Percentiles rank a stretch among this genome's conserved stretches.
Evolutionary conservation across 257 asterid species (phyloP).

Genomic region (Thymus mandschuricus): DNA sequence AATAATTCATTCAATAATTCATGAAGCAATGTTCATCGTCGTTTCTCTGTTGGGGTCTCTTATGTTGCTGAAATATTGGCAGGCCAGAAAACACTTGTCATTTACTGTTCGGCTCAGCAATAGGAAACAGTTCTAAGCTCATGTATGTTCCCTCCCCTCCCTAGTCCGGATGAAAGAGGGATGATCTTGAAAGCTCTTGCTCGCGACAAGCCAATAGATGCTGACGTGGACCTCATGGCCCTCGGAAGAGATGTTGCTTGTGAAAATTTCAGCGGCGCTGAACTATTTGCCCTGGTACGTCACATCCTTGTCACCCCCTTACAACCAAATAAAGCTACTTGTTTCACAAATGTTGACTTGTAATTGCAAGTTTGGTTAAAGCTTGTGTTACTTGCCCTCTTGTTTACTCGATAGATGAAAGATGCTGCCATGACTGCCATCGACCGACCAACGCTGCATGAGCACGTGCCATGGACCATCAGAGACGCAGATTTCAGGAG

Average conservation of each 20-base stretch:
- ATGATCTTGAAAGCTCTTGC: slow-evolving; percentile 70
- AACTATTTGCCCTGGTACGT: too few species aligned
- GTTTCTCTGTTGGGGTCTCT: not conserved
- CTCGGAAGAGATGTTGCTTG: slow-evolving; percentile 60
- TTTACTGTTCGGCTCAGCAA: not conserved
- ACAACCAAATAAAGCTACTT: not conserved
- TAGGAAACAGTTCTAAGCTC: not conserved
- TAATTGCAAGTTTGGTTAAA: too few species aligned
- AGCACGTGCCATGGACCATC: slow-evolving; percentile 38
- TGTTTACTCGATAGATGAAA: slow-evolving; percentile 39
- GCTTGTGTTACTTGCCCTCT: not conserved
- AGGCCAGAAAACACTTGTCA: not conserved
- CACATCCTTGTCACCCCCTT: too few species aligned
- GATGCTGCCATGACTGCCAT: slow-evolving; percentile 60
- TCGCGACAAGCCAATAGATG: slow-evolving; percentile 58
- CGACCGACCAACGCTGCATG: slow-evolving; percentile 36
- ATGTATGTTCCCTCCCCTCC: slow-evolving; percentile 57
- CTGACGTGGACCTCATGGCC: slow-evolving; percentile 64
- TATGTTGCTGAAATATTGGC: not conserved
- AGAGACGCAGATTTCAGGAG: slow-evolving; percentile 50
- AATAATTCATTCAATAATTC: not conserved
- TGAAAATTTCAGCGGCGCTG: not conserved
- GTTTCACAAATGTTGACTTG: not conserved
- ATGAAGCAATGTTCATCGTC: not conserved
- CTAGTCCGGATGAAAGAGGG: slow-evolving; percentile 78